These are phyloP conservation scores for Malassezia furfur DNA, from an alignment of 1,284 basidiomycete genomes.

Conservation along the genomic window DNA sequence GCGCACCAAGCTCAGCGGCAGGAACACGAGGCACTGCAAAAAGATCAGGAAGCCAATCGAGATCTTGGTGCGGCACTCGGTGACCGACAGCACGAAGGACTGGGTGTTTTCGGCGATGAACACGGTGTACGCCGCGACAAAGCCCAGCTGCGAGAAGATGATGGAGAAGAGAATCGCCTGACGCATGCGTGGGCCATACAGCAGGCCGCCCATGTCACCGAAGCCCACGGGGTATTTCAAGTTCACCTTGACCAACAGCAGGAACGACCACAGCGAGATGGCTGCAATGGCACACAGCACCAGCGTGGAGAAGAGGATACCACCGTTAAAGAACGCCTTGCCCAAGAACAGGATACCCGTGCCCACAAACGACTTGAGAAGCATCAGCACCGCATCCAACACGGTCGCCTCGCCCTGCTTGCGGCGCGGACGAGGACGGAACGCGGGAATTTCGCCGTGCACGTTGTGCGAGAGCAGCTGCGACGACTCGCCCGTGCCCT, in stretches of 20 bases:
- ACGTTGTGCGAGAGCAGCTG: conserved; percentile 25
- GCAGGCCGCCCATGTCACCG: conserved; percentile 84
- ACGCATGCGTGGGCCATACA: conserved; percentile 91
- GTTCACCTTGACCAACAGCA: conserved; percentile 80
- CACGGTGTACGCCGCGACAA: conserved; percentile 83
- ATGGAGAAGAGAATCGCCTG: conserved; percentile 79
- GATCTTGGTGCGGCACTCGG: conserved; percentile 64
- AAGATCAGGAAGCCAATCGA: conserved; percentile 72
- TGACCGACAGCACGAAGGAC: conserved; percentile 70
- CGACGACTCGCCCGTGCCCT: conserved; percentile 28
- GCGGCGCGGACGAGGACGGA: neutral
- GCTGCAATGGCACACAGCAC: conserved; percentile 72
- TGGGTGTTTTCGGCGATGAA: conserved; percentile 88
- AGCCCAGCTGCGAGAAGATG: conserved; percentile 75
- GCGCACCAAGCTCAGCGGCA: conserved; percentile 42
- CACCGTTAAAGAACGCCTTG: conserved; percentile 94
- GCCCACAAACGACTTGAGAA: conserved; percentile 79
- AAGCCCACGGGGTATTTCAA: conserved; percentile 83
- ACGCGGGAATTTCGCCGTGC: conserved; percentile 6
- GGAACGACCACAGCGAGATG: conserved; percentile 86
- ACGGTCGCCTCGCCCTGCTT: conserved; percentile 33
- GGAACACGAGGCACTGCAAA: conserved; percentile 71
- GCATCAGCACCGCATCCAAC: conserved; percentile 46
- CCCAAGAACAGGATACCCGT: conserved; percentile 93
- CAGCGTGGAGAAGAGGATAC: conserved; percentile 76